Percentiles rank a stretch among this genome's conserved stretches.
Evolutionary conservation across 352 stramenopile genomes (phyloP).

Genomic region (Pythium brachiatum): DNA sequence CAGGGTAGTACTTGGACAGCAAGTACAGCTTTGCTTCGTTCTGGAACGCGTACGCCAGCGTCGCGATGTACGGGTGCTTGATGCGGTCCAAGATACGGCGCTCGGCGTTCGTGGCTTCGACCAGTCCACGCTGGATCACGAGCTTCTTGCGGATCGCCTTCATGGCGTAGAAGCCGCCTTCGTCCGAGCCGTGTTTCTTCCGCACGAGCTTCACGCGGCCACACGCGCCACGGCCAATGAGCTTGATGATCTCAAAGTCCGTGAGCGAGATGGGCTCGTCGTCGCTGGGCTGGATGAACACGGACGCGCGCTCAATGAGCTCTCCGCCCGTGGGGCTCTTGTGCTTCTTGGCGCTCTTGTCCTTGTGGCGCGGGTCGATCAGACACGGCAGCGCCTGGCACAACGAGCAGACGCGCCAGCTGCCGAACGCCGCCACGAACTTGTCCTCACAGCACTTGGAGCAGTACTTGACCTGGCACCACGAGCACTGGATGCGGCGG

Average conservation of each 20-base stretch:
- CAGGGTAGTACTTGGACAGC: slow-evolving; percentile 95
- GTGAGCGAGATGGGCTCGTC: slow-evolving; percentile 69
- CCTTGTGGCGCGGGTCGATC: slow-evolving; percentile 76
- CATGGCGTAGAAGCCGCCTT: slow-evolving; percentile 84
- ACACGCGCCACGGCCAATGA: slow-evolving; percentile 94
- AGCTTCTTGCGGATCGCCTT: slow-evolving; percentile 88
- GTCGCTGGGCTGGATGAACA: slow-evolving; percentile 71
- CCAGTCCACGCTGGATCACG: slow-evolving; percentile 80
- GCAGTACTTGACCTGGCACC: slow-evolving; percentile 87
- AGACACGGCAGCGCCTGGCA: slow-evolving; percentile 78
- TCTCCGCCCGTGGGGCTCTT: slow-evolving; percentile 43
- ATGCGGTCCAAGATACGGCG: slow-evolving; percentile 88
- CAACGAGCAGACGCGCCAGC: slow-evolving; percentile 76
- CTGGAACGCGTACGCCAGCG: slow-evolving; percentile 91
- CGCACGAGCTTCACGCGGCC: slow-evolving; percentile 82
- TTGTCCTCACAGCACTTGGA: slow-evolving; percentile 85
- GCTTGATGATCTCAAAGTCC: slow-evolving; percentile 97
- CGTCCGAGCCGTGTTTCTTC: slow-evolving; percentile 84
- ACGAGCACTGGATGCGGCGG: slow-evolving; percentile 72
- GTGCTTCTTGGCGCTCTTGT: slow-evolving; percentile 62
- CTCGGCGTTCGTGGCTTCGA: slow-evolving; percentile 91
- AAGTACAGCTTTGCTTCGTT: slow-evolving; percentile 89
- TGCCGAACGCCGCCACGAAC: slow-evolving; percentile 72
- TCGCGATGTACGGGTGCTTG: slow-evolving; percentile 97
- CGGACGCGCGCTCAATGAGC: slow-evolving; percentile 51